Evolutionary conservation across 345 rosid genomes (phyloP), one percentile per base, ranked within the genome.

Genomic region (Physaria fendleri): DNA sequence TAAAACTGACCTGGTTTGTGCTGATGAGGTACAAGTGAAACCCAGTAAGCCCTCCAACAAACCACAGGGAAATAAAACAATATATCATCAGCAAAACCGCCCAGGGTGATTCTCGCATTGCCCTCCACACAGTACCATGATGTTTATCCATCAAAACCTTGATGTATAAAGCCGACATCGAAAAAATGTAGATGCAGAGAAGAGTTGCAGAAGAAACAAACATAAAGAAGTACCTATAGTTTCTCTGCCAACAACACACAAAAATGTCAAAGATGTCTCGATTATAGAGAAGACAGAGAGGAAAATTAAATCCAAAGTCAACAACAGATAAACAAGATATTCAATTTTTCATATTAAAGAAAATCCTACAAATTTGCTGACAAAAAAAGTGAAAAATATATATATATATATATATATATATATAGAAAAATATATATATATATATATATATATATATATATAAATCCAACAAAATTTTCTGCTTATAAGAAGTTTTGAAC

Each of bases 211-310:
- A 93, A 14, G 97, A 85, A 58, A 89, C 91, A 57, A 88, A 93
- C 97, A 93, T 83, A 62, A 93, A 93, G 86, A 89, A 93, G 82
- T 52, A 88, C 37, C 95, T 91, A 72, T 92, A 92, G 81, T 92
- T 92, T 62, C 97, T 90, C 98, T 92, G 95, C 78, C 74, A 73
- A 69, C 21, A 52, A 44, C 8, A 59, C 24, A 68, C n/a, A 72
- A 11, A 3, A 7, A 27, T 4, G 22, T 65, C 16, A 64, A 64
- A 37, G 30, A 25, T 4, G 28, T 42, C 15, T 34, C 33, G 2
- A 44, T 17, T 7, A 59, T 21, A 21, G 4, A 35, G 21, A 25
- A 66, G 44, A 9, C 30, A 52, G 62, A 6, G 15, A 42, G 50
- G 15, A 38, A 49, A 55, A 38, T 9, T 37, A 55, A 35, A 22